phyloP scores from a whole-genome alignment of 495 filamentous ascomycete genomes.

The Penicillium taxi region DNA sequence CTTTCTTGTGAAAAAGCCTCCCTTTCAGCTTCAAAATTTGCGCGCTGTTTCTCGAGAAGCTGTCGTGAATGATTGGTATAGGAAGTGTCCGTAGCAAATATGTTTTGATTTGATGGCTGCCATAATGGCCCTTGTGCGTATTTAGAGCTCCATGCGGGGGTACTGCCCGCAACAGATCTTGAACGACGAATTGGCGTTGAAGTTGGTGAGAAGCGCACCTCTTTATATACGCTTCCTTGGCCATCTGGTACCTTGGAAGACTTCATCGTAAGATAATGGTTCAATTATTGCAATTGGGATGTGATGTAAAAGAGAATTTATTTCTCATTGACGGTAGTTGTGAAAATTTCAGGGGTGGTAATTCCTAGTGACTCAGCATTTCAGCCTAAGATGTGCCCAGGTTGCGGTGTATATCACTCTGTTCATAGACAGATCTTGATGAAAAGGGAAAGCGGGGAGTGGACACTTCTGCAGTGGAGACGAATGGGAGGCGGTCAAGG shows the following conservation, averaged over 20 bases:
- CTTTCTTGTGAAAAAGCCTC: constrained; percentile 35
- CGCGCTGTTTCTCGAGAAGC: constrained; percentile 35
- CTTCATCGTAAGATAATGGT: constrained; percentile 26
- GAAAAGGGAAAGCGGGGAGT: no score
- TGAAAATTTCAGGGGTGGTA: no score
- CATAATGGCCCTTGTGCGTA: constrained; percentile 7
- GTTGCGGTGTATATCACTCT: no score
- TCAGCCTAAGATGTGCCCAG: no score
- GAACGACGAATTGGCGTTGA: constrained; percentile 33
- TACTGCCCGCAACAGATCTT: constrained; percentile 30
- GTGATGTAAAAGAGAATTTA: no score
- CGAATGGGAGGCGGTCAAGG: background rate
- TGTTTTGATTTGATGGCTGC: constrained; percentile 7
- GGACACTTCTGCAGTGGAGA: background rate
- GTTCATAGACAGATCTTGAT: no score
- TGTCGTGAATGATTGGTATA: constrained; percentile 37
- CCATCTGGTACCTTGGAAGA: constrained; percentile 25
- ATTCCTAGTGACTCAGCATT: no score
- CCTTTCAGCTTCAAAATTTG: constrained; percentile 31
- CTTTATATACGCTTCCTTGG: constrained; percentile 39
- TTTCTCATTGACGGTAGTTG: no score
- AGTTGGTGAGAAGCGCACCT: constrained; percentile 42
- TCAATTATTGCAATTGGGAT: no score
- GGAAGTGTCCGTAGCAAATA: constrained; percentile 18
- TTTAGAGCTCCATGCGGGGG: constrained; percentile 20